Base-by-base conservation (phyloP, 495 filamentous ascomycete genomes). In the Chaetomium cochliodes region DNA sequence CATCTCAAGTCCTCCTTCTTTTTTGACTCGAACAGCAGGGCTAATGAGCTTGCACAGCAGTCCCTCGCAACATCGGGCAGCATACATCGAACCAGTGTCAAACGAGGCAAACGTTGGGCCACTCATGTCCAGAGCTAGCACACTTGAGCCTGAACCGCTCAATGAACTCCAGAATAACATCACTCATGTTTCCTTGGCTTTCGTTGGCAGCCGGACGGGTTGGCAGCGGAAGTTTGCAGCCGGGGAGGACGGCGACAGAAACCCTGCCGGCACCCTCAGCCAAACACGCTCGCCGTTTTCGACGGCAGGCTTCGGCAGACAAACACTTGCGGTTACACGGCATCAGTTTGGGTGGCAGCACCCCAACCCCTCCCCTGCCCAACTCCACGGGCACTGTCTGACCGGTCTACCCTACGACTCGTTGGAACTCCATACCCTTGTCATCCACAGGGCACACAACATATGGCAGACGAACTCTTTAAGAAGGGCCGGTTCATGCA, bases 401-500 rank as follows among this genome's bases (percentile, higher is more conserved):
- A 9, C 25, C n/a, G 46, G 23, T 11, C 25, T 49, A 4, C 50
- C 9, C 25, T 49, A 6, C 50, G 15, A 26, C 50, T n/a, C 25
- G 46, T 20, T n/a, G n/a, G 46, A 11, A n/a, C 5, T 50, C 2
- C 39, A 13, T 23, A 58, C n/a, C 39, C 41, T 4, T 49, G 58
- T 20, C 26, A 22, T 15, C 28, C 46, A 18, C 42, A 20, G 9
- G 20, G 9, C n/a, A 23, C 46, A 61, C 58, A 39, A n/a, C 58
- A 61, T 46, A 23, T 16, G 26, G 22, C n/a, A 26, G 58, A 61
- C 47, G 58, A 50, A 61, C 58, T 23, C n/a, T 22, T 41, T 12
- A 18, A 51, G 28, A 52, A 41, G 46, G 47, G 20, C 58, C 58
- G 46, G 58, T 61, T 61, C 58, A 61, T 28, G 58, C 58, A 61